Evolutionary conservation across 1,139 yeast species (phyloP).

Genomic region (Candida gigantensis): DNA sequence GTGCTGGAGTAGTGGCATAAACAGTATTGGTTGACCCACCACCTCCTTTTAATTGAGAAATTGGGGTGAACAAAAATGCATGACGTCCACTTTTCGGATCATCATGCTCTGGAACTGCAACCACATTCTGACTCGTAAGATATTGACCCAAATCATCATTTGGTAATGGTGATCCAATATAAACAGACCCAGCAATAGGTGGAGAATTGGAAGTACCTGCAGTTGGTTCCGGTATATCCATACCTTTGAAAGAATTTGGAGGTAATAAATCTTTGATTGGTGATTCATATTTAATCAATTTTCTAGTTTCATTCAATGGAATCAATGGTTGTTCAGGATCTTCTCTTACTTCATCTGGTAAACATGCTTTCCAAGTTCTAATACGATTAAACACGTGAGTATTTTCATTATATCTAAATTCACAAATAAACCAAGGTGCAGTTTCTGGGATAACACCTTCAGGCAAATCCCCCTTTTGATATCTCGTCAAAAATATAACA

Average conservation of each 20-base stretch:
- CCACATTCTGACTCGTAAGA: constrained; percentile 49
- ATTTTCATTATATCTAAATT: constrained; percentile 87
- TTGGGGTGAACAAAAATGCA: constrained; percentile 49
- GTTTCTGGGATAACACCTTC: constrained; percentile 58
- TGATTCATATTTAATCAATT: constrained; percentile 73
- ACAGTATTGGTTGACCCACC: constrained; percentile 32
- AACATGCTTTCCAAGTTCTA: constrained; percentile 97
- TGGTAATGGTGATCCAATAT: constrained; percentile 68
- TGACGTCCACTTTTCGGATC: constrained; percentile 41
- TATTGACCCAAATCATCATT: constrained; percentile 82
- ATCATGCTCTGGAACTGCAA: constrained; percentile 63
- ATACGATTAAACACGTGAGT: constrained; percentile 91
- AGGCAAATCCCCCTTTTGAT: constrained; percentile 94
- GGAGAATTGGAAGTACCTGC: constrained; percentile 79
- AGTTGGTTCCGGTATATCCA: constrained; percentile 80
- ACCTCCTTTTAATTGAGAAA: constrained; percentile 46
- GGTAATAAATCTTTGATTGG: constrained; percentile 81
- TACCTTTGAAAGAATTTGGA: constrained; percentile 66
- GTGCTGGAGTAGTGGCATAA: constrained; percentile 21
- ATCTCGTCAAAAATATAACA: constrained; percentile 91
- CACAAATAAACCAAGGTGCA: constrained; percentile 91
- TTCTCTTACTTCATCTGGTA: constrained; percentile 94
- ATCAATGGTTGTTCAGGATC: constrained; percentile 78
- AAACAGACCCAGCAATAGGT: constrained; percentile 90
- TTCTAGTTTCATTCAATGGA: constrained; percentile 55